Evolutionary conservation across 2,329 filamentous ascomycete genomes (phyloP), one percentile per base, ranked within the genome.

Genomic region (Elsinoe batatas): DNA sequence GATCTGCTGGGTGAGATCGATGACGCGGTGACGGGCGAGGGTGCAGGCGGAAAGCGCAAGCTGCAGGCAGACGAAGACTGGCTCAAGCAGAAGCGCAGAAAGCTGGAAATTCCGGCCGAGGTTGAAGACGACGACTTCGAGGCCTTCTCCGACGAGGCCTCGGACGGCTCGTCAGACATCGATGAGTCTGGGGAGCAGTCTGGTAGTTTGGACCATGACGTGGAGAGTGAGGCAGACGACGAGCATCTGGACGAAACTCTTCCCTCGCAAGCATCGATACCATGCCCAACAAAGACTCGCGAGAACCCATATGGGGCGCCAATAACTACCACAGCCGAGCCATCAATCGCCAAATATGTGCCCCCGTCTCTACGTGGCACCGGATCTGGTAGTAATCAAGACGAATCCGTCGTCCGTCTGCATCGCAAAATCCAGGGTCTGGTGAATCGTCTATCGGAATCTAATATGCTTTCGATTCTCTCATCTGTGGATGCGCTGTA

Each of bases 301-400:
- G 91, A 97, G 68, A 96, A 97, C 62, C 91, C 91, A 3, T 97
- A 95, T 62, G 76, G 91, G 51, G 86, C 91, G 2, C 91, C 91
- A 7, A 71, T 76, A 7, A 73, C 72, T 17, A 49, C 53, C 11
- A 47, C 11, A 47, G 59, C 26, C 22, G 44, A 33, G 64, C 26
- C 67, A 13, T 68, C 73, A 38, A 67, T 74, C 15, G 74, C 76
- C 5, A 95, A 94, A 79, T 98, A 98, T 64, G 79, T 96, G 2
- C 91, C 93, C 1, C 93, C 91, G 2, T 95, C 91, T 1, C 73
- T 93, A 54, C 81, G 90, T 46, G 83, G 79, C 61, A 73, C 78
- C 33, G 71, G 79, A 2, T 44, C 11, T 22, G 17, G 40, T 26
- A 76, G 79, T 1, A 80, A 82, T 0, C 83, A 87, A 60, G 77